These are phyloP conservation scores for Rubus parviflorus DNA, from an alignment of 306 rosid species.

Conservation along the genomic window DNA sequence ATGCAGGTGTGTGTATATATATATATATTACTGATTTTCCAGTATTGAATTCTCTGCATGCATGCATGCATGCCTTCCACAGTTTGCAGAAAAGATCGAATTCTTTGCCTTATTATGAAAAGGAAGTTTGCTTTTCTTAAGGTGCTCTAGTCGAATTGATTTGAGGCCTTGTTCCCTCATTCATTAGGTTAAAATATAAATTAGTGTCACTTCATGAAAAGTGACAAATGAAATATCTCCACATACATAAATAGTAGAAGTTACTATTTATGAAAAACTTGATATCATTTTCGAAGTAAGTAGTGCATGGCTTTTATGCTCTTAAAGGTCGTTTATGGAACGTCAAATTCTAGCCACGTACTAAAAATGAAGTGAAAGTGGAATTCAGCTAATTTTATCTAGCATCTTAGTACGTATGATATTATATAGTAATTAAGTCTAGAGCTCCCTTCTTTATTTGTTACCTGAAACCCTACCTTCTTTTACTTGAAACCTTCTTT, in stretches of 20 bases:
- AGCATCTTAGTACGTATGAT: constrained; percentile 21
- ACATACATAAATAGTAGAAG: neutral
- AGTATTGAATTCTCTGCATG: neutral
- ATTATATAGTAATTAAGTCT: constrained; percentile 22
- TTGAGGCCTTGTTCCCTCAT: constrained; percentile 6
- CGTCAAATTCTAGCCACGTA: neutral
- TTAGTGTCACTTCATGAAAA: constrained; percentile 7
- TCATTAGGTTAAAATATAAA: neutral
- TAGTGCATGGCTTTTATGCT: constrained; percentile 17
- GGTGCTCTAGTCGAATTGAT: neutral
- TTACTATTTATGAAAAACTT: neutral
- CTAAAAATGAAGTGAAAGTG: constrained; percentile 39
- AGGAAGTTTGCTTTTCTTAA: constrained; percentile 50
- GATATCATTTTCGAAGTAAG: constrained; percentile 9
- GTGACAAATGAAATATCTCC: neutral
- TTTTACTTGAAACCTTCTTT: constrained; percentile 37
- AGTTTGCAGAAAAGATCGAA: neutral
- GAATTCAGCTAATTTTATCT: constrained; percentile 16
- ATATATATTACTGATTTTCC: neutral
- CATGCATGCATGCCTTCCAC: neutral
- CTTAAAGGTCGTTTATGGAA: constrained; percentile 9
- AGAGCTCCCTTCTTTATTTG: constrained; percentile 19
- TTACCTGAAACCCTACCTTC: constrained; percentile 30
- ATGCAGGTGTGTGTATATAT: neutral
- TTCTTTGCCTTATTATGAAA: constrained; percentile 24